Evolutionary conservation across 306 rosid species (phyloP).

Genomic region (Cicer bijugum): DNA sequence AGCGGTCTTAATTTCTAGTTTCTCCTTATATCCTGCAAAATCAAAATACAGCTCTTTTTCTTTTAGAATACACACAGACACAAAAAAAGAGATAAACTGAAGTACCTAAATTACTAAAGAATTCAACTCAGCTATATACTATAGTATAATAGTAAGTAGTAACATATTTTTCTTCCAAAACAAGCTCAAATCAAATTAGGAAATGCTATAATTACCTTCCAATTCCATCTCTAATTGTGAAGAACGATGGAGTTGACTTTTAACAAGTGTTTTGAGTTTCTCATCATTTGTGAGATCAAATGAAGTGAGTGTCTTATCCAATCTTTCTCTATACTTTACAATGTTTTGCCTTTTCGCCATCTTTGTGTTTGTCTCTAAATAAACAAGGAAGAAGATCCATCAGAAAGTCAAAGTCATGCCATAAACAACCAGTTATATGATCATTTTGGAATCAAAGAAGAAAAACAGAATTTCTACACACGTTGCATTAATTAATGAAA

Average conservation of each 20-base stretch:
- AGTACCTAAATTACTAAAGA: constrained; percentile 1
- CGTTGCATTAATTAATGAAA: neutral
- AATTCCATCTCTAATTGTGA: constrained; percentile 50
- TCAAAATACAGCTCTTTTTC: neutral
- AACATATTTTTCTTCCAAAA: neutral
- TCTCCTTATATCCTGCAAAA: constrained; percentile 58
- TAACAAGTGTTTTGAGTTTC: constrained; percentile 62
- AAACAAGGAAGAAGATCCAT: constrained; percentile 38
- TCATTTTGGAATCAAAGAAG: constrained; percentile 37
- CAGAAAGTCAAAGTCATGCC: constrained; percentile 31
- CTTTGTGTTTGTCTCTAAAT: constrained; percentile 45
- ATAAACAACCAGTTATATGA: constrained; percentile 33
- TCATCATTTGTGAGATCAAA: constrained; percentile 66
- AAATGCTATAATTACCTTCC: constrained; percentile 54
- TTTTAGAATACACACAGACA: neutral
- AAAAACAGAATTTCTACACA: neutral
- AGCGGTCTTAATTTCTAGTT: constrained; percentile 62
- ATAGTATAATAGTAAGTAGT: neutral
- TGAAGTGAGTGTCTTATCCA: constrained; percentile 73
- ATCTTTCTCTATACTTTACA: constrained; percentile 79
- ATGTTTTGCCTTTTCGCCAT: constrained; percentile 68
- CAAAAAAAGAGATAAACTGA: neutral
- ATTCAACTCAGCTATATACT: neutral
- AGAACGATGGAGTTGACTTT: constrained; percentile 61
- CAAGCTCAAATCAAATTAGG: constrained; percentile 23